Conservation (phyloP, 805 yeast genomes). For the Metschnikowia aberdeeniae region DNA sequence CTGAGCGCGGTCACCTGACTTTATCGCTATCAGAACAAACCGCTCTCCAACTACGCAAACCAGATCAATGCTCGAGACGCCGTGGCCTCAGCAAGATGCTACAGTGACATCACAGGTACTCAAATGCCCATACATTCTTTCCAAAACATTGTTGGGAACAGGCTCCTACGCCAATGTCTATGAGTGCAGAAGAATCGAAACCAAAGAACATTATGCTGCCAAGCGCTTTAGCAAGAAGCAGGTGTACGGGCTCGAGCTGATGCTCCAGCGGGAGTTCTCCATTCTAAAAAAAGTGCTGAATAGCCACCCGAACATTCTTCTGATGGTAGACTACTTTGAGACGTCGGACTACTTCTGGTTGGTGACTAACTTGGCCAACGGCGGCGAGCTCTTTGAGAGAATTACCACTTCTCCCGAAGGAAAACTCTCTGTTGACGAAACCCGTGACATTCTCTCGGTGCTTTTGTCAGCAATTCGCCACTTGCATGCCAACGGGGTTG, state of each 20-base stretch:
- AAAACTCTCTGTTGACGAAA: constrained; percentile 44
- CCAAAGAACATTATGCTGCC: constrained; percentile 48
- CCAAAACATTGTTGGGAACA: constrained; percentile 23
- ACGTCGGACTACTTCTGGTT: constrained; percentile 52
- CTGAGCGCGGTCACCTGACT: too few relatives aligned
- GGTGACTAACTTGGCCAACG: constrained; percentile 63
- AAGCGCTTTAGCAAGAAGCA: constrained; percentile 48
- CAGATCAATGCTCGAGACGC: neutral
- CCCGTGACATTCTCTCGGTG: constrained; percentile 46
- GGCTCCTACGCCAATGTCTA: constrained; percentile 51
- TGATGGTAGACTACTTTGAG: constrained; percentile 66
- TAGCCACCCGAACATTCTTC: constrained; percentile 53
- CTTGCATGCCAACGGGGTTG: constrained; percentile 55
- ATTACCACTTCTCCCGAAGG: constrained; percentile 40
- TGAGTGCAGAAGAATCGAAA: constrained; percentile 43
- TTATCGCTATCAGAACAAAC: too few relatives aligned
- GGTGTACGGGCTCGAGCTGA: constrained; percentile 48
- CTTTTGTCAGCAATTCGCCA: constrained; percentile 54
- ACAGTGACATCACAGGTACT: neutral
- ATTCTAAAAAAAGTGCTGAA: constrained; percentile 49
- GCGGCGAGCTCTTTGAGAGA: constrained; percentile 66
- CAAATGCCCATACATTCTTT: constrained; percentile 33
- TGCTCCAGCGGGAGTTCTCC: constrained; percentile 58
- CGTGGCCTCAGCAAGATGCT: neutral
- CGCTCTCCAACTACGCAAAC: too few relatives aligned